phyloP scores from a whole-genome alignment of 352 stramenopile genomes.

The Aphanomyces stellatus region DNA sequence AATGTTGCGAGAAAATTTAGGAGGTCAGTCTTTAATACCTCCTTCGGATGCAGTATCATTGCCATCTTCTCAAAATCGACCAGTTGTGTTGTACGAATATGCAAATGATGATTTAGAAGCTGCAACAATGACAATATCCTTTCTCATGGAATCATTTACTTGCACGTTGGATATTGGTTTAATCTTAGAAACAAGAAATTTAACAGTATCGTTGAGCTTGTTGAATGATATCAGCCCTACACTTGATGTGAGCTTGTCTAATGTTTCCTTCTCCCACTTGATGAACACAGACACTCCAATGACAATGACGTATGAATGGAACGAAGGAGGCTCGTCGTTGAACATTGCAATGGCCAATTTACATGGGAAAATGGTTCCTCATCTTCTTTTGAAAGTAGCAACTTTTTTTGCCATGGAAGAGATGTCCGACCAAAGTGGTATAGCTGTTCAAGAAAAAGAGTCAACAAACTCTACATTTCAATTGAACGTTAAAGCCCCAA shows the following conservation, averaged over 20 bases:
- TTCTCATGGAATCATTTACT: conserved; percentile 45
- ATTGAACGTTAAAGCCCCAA: conserved; percentile 33
- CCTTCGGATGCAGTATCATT: background rate
- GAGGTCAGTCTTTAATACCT: conserved; percentile 33
- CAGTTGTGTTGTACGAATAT: conserved; percentile 62
- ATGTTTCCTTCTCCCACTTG: conserved; percentile 22
- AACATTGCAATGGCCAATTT: conserved; percentile 42
- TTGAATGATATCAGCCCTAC: conserved; percentile 37
- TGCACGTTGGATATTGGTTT: conserved; percentile 31
- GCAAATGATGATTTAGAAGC: conserved; percentile 53
- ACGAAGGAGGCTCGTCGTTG: conserved; percentile 41
- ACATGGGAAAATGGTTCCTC: conserved; percentile 43
- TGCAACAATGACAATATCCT: conserved; percentile 52
- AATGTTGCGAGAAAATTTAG: conserved; percentile 63
- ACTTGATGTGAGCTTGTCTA: conserved; percentile 33
- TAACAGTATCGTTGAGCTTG: conserved; percentile 23
- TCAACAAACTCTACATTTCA: too few species aligned
- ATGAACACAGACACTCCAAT: background rate
- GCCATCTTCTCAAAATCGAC: too few species aligned
- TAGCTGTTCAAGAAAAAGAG: conserved; percentile 27
- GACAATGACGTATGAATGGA: conserved; percentile 42
- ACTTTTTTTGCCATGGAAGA: conserved; percentile 42
- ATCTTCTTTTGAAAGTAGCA: conserved; percentile 33
- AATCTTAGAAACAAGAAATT: conserved; percentile 23
- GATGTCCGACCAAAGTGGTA: background rate